Evolutionary conservation across 1,284 basidiomycete genomes (phyloP), one percentile per base, ranked within the genome.

Genomic region (Coniferiporia weirii): DNA sequence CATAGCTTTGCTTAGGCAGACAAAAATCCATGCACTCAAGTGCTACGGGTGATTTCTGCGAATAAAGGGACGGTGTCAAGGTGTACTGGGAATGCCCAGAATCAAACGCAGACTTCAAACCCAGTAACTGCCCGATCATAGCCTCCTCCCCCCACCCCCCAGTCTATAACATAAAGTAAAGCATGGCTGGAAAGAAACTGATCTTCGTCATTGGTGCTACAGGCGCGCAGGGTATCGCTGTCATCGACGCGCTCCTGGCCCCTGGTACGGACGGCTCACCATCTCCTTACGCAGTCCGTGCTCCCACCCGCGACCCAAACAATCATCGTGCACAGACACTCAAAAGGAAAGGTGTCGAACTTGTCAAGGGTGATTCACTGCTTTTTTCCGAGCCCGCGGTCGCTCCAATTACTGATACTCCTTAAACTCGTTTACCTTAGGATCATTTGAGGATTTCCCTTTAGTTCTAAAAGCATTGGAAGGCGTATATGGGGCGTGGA

Each of bases 231-330:
- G 80, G 79, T 15, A 65, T 76, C 36, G 72, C 74, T 20, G 75
- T 79, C 57, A 72, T 80, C 48, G 70, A 77, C 59, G 73, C 72
- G 27, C 68, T 80, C 13, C 72, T 80, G 27, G 70, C 68, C 10
- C 72, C 72, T 1, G 63, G 62, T 49, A 57, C 66, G 19, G 72
- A 77, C 57, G 78, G 76, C 5, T 65, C 69, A 4, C 72, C 76
- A 1, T 77, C 77, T 13, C 77, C 77, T 0, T 82, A 79, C 65
- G 65, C 68, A 4, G 69, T 82, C 1, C 75, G 79, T 40, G 78
- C 76, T 2, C 68, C 81, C 56, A 81, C 79, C 6, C 73, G 79
- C 36, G 71, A 80, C 59, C 69, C 74, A 0, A 61, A 65, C 19
- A 73, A 73, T 54, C 58, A 65, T 34, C 69, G 77, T 1, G 75